Percentiles rank a stretch among this genome's conserved stretches.
phyloP scores from a whole-genome alignment of 495 filamentous ascomycete genomes.

The Neurospora intermedia region DNA sequence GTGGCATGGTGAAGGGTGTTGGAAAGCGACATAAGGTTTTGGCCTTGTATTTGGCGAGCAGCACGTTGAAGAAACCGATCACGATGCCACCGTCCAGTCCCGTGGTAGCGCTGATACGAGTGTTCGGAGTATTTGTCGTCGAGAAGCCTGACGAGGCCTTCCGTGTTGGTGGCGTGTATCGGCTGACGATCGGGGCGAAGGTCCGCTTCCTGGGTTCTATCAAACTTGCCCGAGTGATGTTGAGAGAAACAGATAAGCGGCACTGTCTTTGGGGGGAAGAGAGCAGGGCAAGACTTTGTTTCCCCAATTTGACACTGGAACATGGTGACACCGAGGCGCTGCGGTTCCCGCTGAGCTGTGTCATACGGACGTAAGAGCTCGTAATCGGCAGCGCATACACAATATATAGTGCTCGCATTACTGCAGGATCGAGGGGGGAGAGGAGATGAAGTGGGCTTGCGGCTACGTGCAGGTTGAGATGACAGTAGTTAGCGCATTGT shows the following conservation, averaged over 20 bases:
- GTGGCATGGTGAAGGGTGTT: conserved; percentile 4
- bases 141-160: not conserved
- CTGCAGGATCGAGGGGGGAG: conserved; percentile 26
- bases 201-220: not conserved
- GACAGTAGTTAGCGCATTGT: not conserved
- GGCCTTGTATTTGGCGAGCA: not conserved
- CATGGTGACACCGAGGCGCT: conserved; percentile 7
- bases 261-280: not conserved
- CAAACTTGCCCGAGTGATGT: not conserved
- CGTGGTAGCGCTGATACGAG: not conserved
- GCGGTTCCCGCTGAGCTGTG: not conserved
- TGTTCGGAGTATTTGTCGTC: not conserved
- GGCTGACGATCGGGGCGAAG: not conserved
- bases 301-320: not conserved
- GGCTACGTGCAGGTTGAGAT: conserved; percentile 16
- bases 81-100: not conserved
- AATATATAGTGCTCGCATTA: conserved; percentile 13
- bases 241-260: not conserved
- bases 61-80: not conserved
- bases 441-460: conserved; percentile 20
- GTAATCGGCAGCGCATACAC: conserved; percentile 2
- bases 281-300: not conserved
- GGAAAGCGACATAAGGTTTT: not conserved
- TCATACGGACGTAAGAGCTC: conserved; percentile 24
- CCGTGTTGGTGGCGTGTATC: not conserved